Evolutionary conservation across 345 rosid genomes (phyloP), one percentile per base, ranked within the genome.

Genomic region (Cardamine chenopodiifolia): DNA sequence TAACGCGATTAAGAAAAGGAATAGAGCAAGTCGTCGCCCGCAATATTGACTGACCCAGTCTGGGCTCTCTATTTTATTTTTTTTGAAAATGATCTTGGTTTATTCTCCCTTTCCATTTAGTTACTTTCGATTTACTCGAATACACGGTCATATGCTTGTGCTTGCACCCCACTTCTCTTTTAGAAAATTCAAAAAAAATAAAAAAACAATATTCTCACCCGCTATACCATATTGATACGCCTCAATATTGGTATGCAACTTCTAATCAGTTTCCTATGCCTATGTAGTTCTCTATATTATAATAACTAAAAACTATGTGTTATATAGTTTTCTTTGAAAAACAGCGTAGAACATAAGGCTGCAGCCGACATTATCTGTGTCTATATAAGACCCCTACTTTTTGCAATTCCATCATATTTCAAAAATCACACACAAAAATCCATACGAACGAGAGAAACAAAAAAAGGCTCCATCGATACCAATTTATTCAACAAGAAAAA

Each of bases 331-430:
- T 71, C 39, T 49, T 77, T 64, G 67, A 71, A 64, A 48, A 0
- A 5, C 22, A 15, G 59, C 54, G 13, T 63, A 34, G 48, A 54
- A 47, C 44, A 23, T 19, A 55, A 44, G 66, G 22, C 55, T 71
- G 37, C 65, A 58, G 68, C 77, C 72, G 80, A 29, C 80, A 64
- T 77, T 47, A 58, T 10, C 6, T 18, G 12, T 37, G 48, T 63
- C 68, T 77, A 77, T 71, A 77, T 77, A 77, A 71, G 68, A 65
- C 62, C 72, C 20, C 11, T 29, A 37, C 58, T 15, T 64, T 56
- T 71, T 29, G 28, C 68, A 28, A 8, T 17, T 25, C 22, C 22
- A 48, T 5, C 54, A 77, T 26, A 54, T 5, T 17, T 32, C 52
- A 57, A 57, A 66, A 58, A 10, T 0, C 59, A 37, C 19, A 22